A percentile compares a stretch with the other conserved stretches of the same genome.
phyloP scores from a whole-genome alignment of 352 stramenopile genomes.

The Phytophthora pluvialis region DNA sequence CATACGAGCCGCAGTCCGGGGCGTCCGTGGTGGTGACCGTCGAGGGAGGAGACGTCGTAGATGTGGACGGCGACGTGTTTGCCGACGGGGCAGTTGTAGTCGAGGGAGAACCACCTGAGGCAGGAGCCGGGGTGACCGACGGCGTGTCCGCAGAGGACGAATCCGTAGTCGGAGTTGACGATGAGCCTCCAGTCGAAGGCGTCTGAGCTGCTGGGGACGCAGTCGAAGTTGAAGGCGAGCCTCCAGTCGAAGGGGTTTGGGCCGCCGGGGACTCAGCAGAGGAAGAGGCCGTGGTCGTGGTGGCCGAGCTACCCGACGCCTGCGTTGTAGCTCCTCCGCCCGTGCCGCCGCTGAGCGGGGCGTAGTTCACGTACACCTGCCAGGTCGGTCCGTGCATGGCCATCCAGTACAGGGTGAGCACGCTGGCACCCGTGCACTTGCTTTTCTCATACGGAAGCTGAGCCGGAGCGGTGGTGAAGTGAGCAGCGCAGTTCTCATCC shows the following conservation, averaged over 20 bases:
- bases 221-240: constrained; percentile 3
- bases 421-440: constrained; percentile 28
- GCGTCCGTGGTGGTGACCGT: constrained; percentile 4
- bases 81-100: constrained; percentile 16
- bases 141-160: constrained; percentile 1
- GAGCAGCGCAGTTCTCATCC: constrained; percentile 41
- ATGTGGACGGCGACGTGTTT: constrained; percentile 19
- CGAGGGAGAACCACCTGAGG: constrained; percentile 3
- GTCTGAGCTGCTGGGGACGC: background rate
- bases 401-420: constrained; percentile 51
- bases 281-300: constrained; percentile 10
- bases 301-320: constrained; percentile 9
- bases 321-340: constrained; percentile 4
- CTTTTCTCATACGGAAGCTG: constrained; percentile 47
- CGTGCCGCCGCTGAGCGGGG: constrained; percentile 7
- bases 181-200: background rate
- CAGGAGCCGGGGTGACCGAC: constrained; percentile 4
- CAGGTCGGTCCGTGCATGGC: constrained; percentile 46
- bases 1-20: constrained; percentile 19
- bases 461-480: constrained; percentile 36
- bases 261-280: constrained; percentile 1
- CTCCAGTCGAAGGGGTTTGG: background rate
- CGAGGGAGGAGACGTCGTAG: constrained; percentile 5
- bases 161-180: constrained; percentile 10
- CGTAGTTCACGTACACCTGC: constrained; percentile 50